phyloP scores from a whole-genome alignment of 140 eudicot genomes.

The Ambrosia hybrid region DNA sequence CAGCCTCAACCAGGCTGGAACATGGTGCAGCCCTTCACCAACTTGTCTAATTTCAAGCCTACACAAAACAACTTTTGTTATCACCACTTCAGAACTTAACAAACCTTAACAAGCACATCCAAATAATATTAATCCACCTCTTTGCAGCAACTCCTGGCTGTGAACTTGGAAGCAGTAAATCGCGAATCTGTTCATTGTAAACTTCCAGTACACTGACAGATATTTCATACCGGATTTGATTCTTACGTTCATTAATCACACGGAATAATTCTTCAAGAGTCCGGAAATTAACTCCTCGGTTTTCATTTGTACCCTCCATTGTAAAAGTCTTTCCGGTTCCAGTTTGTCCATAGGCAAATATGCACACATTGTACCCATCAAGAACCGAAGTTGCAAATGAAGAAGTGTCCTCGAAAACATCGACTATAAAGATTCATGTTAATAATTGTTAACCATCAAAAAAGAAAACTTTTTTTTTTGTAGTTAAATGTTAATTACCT shows the following conservation, averaged over 20 bases:
- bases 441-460: background rate
- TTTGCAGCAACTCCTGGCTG: slow-evolving; percentile 64
- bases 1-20: slow-evolving; percentile 88
- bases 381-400: slow-evolving; percentile 89
- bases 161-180: slow-evolving; percentile 67
- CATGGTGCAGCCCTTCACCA: slow-evolving; percentile 86
- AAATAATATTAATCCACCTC: slow-evolving; percentile 39
- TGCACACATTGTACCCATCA: slow-evolving; percentile 94
- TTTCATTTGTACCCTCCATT: slow-evolving; percentile 89
- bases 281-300: slow-evolving; percentile 92
- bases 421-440: slow-evolving; percentile 43
- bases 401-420: slow-evolving; percentile 87
- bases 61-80: slow-evolving; percentile 2
- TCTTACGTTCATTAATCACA: slow-evolving; percentile 71
- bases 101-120: background rate
- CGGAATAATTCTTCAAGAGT: slow-evolving; percentile 79
- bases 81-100: background rate
- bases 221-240: slow-evolving; percentile 61
- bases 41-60: slow-evolving; percentile 93
- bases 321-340: slow-evolving; percentile 97
- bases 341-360: slow-evolving; percentile 97
- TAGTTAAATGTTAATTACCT: slow-evolving; percentile 44
- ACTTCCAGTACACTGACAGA: slow-evolving; percentile 88
- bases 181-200: slow-evolving; percentile 92
- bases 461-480: background rate